phyloP scores from a whole-genome alignment of 2,329 filamentous ascomycete genomes.

The Colletotrichum ledebouriae region DNA sequence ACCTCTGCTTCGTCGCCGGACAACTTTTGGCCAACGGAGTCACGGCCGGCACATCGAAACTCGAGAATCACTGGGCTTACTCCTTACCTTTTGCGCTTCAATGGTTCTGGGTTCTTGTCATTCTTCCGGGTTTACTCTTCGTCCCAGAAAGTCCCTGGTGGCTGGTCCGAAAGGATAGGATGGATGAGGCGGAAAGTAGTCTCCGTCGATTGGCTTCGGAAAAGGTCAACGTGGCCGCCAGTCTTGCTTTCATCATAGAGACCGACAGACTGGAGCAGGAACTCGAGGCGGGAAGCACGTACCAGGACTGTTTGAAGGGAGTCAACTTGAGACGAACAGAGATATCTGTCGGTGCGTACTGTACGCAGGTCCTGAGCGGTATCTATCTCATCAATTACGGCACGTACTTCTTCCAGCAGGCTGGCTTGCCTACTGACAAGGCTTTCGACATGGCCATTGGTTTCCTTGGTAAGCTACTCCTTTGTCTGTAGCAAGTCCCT shows the following conservation, averaged over 20 bases:
- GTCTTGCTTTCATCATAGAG: conserved; percentile 68
- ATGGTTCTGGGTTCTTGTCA: conserved; percentile 63
- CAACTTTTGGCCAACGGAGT: conserved; percentile 68
- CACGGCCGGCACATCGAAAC: conserved; percentile 57
- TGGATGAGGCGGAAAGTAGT: conserved; percentile 56
- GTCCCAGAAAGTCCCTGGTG: conserved; percentile 66
- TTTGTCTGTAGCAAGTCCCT: too few relatives aligned
- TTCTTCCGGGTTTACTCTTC: conserved; percentile 60
- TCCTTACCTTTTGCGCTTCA: conserved; percentile 63
- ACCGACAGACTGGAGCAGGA: conserved; percentile 70
- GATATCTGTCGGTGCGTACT: conserved; percentile 72
- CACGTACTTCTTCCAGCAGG: conserved; percentile 65
- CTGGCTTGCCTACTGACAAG: conserved; percentile 54
- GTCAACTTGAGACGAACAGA: conserved; percentile 66
- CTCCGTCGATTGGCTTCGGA: conserved; percentile 59
- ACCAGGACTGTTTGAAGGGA: conserved; percentile 64
- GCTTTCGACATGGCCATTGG: conserved; percentile 59
- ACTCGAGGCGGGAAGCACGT: conserved; percentile 61
- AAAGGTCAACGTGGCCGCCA: conserved; percentile 61
- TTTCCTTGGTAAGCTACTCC: conserved; percentile 53
- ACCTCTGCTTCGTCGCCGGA: conserved; percentile 73
- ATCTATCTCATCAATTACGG: conserved; percentile 75
- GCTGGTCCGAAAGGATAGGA: conserved; percentile 59
- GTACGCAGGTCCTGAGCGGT: conserved; percentile 74
- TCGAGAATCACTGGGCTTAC: conserved; percentile 62